These are phyloP conservation scores for Usnea hakonensis DNA, from an alignment of 495 filamentous ascomycete genomes.

Conservation along the genomic window DNA sequence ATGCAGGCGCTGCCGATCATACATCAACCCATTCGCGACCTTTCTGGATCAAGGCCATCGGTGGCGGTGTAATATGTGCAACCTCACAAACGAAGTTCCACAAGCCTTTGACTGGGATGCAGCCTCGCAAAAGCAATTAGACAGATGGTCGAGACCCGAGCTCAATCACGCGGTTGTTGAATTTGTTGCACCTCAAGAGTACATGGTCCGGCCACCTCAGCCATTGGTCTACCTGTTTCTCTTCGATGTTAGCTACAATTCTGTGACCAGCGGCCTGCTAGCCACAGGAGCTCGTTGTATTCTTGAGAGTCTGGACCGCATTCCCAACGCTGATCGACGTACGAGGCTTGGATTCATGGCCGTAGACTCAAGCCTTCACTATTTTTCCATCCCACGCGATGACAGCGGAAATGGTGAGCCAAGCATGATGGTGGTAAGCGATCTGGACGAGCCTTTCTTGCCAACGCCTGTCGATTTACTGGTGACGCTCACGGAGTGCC, in stretches of 20 bases:
- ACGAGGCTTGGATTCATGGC: constrained; percentile 93
- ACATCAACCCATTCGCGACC: constrained; percentile 94
- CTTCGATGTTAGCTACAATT: constrained; percentile 89
- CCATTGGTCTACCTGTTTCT: constrained; percentile 97
- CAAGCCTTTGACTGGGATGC: constrained; percentile 99
- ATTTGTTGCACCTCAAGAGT: constrained; percentile 96
- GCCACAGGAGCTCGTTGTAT: constrained; percentile 92
- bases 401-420: constrained; percentile 72
- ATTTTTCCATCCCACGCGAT: constrained; percentile 89
- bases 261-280: constrained; percentile 86
- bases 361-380: constrained; percentile 90
- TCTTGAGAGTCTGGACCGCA: constrained; percentile 88
- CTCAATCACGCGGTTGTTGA: constrained; percentile 92
- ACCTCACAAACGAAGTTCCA: constrained; percentile 94
- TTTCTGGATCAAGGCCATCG: constrained; percentile 96
- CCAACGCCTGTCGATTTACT: constrained; percentile 90
- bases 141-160: constrained; percentile 82
- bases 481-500: constrained; percentile 81
- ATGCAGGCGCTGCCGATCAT: constrained; percentile 88
- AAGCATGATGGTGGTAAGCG: constrained; percentile 89
- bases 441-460: constrained; percentile 94
- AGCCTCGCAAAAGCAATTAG: constrained; percentile 76
- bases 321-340: constrained; percentile 90
- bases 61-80: constrained; percentile 99
- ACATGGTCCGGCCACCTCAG: constrained; percentile 97